Conservation (phyloP, 768 basidiomycete genomes). For the Russula sp. region DNA sequence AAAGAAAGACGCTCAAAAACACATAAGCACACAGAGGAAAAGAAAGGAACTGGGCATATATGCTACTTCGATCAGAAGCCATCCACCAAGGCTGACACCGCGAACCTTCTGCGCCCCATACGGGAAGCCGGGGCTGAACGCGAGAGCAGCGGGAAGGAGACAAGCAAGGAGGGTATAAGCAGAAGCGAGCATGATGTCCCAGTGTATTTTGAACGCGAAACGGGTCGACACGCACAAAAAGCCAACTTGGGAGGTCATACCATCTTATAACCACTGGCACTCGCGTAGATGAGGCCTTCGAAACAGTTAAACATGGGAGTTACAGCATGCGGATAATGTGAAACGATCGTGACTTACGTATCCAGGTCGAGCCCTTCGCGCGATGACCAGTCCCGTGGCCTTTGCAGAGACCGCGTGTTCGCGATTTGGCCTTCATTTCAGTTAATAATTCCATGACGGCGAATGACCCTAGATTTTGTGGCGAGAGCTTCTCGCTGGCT, state of each 20-base stretch:
- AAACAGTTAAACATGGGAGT: not conserved
- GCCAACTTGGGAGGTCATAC: not conserved
- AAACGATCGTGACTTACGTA: too few relatives aligned
- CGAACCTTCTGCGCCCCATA: slow-evolving; percentile 74
- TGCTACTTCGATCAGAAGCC: slow-evolving; percentile 53
- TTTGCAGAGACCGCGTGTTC: too few relatives aligned
- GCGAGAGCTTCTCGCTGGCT: not conserved
- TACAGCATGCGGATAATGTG: not conserved
- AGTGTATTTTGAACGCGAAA: not conserved
- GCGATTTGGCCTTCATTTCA: too few relatives aligned
- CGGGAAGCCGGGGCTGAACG: slow-evolving; percentile 56
- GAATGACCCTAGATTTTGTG: not conserved
- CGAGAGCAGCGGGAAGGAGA: slow-evolving; percentile 1
- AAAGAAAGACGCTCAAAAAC: not conserved
- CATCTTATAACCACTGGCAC: slow-evolving; percentile 4
- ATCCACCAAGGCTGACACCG: slow-evolving; percentile 78
- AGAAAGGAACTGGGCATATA: too few relatives aligned
- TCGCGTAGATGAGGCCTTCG: not conserved
- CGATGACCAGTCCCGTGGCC: too few relatives aligned
- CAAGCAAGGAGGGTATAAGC: not conserved
- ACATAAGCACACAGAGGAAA: not conserved
- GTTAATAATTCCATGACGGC: too few relatives aligned
- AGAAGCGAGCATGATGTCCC: not conserved
- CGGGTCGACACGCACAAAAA: not conserved
- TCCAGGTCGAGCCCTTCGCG: too few relatives aligned